Conservation (phyloP, 192 early-diverging fungal species). For the Umbelopsis vinacea region DNA sequence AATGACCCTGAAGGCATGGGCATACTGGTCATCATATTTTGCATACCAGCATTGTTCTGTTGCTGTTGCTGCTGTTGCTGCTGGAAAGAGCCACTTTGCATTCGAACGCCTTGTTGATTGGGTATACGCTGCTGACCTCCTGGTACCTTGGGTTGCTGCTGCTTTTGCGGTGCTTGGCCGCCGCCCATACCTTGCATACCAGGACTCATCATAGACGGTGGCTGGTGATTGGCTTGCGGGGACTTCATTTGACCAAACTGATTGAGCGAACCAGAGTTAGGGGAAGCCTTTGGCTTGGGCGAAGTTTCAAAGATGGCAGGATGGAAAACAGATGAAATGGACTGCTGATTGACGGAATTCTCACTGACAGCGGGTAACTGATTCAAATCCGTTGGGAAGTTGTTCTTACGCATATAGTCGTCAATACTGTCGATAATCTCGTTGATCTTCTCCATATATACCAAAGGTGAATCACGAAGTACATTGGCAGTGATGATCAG, state of each 20-base stretch:
- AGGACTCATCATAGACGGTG: constrained; percentile 19
- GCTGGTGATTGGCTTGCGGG: background rate
- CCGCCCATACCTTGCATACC: background rate
- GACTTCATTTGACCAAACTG: constrained; percentile 23
- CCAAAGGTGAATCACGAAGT: constrained; percentile 35
- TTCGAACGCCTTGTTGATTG: constrained; percentile 10
- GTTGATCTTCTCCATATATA: constrained; percentile 45
- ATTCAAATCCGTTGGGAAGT: constrained; percentile 29
- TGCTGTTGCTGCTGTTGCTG: background rate
- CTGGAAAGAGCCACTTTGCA: background rate
- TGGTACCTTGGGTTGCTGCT: constrained; percentile 15
- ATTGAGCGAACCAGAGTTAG: background rate
- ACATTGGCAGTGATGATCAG: constrained; percentile 42
- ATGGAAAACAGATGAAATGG: constrained; percentile 40
- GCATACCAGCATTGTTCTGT: background rate
- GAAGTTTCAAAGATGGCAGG: constrained; percentile 34
- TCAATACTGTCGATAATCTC: constrained; percentile 47
- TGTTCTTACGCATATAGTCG: constrained; percentile 40
- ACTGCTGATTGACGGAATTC: constrained; percentile 41
- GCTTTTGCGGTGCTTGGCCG: background rate
- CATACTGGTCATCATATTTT: constrained; percentile 7
- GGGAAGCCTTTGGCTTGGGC: constrained; percentile 10
- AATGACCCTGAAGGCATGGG: constrained; percentile 14
- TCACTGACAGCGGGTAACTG: constrained; percentile 39
- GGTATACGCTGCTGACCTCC: background rate